Evolutionary conservation across 148 eudicot species (phyloP).

Genomic region (Rhododendron simsii): DNA sequence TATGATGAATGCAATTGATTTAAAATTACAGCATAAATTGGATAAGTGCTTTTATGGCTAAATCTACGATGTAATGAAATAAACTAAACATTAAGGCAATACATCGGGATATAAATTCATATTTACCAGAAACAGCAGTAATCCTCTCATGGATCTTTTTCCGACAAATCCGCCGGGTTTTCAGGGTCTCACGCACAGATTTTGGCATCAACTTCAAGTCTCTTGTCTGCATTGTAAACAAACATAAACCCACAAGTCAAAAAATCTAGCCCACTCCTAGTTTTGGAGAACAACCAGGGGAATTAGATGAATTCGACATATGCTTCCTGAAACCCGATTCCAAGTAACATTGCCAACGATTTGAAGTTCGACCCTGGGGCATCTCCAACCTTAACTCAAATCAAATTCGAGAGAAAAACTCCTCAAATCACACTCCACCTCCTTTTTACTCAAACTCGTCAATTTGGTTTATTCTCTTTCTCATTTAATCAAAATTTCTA

Average conservation of each 20-base stretch:
- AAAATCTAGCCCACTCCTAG: background rate
- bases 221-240: constrained; percentile 53
- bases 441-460: background rate
- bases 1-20: background rate
- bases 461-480: background rate
- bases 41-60: background rate
- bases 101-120: background rate
- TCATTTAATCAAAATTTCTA: background rate
- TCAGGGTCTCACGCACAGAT: constrained; percentile 41
- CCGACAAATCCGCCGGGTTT: constrained; percentile 65
- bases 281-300: background rate
- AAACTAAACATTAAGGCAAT: background rate
- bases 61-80: background rate
- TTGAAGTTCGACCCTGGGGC: background rate
- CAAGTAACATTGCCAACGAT: background rate
- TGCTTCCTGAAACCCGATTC: background rate
- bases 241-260: background rate
- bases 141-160: constrained; percentile 81
- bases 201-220: constrained; percentile 70
- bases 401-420: background rate
- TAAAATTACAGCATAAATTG: background rate
- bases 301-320: background rate
- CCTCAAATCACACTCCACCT: background rate
- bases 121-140: constrained; percentile 60
- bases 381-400: background rate